Base-by-base conservation (phyloP, 345 rosid genomes). In the Hibiscus syriacus region DNA sequence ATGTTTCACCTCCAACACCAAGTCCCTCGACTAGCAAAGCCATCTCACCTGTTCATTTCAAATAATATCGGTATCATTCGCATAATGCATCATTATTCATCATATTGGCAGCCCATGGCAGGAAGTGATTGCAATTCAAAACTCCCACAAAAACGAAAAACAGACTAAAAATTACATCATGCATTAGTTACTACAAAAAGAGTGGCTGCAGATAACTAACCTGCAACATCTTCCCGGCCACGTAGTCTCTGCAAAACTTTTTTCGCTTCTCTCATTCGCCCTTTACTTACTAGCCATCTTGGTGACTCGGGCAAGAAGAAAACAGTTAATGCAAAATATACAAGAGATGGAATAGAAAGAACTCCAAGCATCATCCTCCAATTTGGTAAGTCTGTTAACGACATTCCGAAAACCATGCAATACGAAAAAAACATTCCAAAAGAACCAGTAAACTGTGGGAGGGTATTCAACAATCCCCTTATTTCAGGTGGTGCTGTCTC, bases 341-440 rank as follows among this genome's bases (percentile, higher is more conserved):
- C 2, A 36, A 88, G 74, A 14, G 99, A 90, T 38, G 99, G 99
- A 66, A 88, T 53, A 43, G 84, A 86, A 68, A 95, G 90, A 76
- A 95, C 86, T 54, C 99, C 99, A 34, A 95, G 93, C 98, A 92
- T 95, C 86, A 92, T 58, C 78, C 99, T 92, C 99, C 98, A 95
- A 72, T 78, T 95, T 6, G 97, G 96, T 16, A 83, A 76, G 3
- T 83, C 66, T 82, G 55, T 80, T 71, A 90, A 67, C 2, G 99
- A 95, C 97, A 95, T 85, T 19, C 96, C 84, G 56, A 95, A 92
- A 63, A 90, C 93, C 93, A 92, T 88, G 79, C 96, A 86, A 76
- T 92, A 92, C 0, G 98, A 80, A 38, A 95, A 23, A 71, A 89
- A 90, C 98, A 89, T 95, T 50, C 99, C 99, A 65, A 84, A 90